Evolutionary conservation across 768 basidiomycete genomes (phyloP).

Genomic region (Boletus coccyginus): DNA sequence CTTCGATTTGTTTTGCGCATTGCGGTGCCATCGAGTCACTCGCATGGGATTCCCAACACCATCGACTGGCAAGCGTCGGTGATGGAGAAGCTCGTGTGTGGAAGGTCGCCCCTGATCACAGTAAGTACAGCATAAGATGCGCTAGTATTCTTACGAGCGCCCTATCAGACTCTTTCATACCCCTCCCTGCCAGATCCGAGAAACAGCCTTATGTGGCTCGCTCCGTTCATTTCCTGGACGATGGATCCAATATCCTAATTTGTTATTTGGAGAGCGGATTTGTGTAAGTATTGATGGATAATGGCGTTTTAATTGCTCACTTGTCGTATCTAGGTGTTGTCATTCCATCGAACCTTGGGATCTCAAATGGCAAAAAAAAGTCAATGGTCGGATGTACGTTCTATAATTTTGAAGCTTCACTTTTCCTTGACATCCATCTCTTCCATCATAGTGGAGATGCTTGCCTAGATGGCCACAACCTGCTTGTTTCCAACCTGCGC

Average conservation of each 20-base stretch:
- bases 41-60: background rate
- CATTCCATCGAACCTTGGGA: background rate
- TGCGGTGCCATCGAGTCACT: background rate
- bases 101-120: background rate
- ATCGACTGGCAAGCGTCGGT: background rate
- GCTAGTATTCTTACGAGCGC: no score
- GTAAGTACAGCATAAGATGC: background rate
- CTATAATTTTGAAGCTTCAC: no score
- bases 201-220: background rate
- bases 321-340: background rate
- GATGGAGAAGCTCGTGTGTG: background rate
- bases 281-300: background rate
- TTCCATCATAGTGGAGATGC: no score
- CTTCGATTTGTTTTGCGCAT: background rate
- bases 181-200: background rate
- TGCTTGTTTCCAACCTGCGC: no score
- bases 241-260: background rate
- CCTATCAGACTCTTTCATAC: background rate
- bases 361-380: constrained; percentile 9
- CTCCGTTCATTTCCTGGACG: background rate
- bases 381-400: background rate
- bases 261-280: constrained; percentile 4
- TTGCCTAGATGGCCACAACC: no score
- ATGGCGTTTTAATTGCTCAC: no score
- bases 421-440: no score